Base-by-base conservation (phyloP, 352 stramenopile genomes). In the Globisporangium polare region DNA sequence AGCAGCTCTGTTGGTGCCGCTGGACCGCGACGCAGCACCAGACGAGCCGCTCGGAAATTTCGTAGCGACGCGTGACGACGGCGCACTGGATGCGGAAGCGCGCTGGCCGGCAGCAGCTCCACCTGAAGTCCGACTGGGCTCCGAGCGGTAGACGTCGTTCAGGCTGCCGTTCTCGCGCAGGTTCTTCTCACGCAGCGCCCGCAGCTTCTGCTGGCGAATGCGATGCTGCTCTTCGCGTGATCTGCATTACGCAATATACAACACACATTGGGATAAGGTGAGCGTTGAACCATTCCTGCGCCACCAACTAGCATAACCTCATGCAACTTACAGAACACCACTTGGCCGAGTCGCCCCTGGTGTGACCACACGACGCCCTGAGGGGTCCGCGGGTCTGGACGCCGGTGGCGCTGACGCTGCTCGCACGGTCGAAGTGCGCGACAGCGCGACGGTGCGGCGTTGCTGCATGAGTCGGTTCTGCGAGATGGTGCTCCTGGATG, bases 171-270 rank as follows among this genome's bases (percentile, higher is more conserved):
- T 69, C 41, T 69, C 50, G 17, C 53, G 52, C 3, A 66, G 53
- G 49, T 73, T 71, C 41, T 66, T 57, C 29, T 73, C 69, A 12
- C 61, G 61, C 5, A 73, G 39, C 15, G 62, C 66, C 0, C 62
- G 69, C 4, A 74, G 45, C 43, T 70, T 66, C 46, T 72, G 45
- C 52, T 83, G 74, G 1, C 80, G 76, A 46, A 82, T 59, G n/a
- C 72, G 68, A 56, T 90, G 80, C 52, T 74, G 75, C 46, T 87
- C 76, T 52, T 90, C 80, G 13, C 71, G 74, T 5, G 80, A 78
- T 60, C 78, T 90, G 54, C 20, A 33, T 41, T 22, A 41, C 46
- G 51, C 18, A 59, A 13, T 15, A 31, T 39, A 47, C 17, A 67
- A 71, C 50, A 47, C 7, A 46, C 50, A 50, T 13, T 22, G 17